Percentiles rank a stretch among this genome's conserved stretches.
Conservation (phyloP, 495 filamentous ascomycete species). For the Parachaetomium inaequale region DNA sequence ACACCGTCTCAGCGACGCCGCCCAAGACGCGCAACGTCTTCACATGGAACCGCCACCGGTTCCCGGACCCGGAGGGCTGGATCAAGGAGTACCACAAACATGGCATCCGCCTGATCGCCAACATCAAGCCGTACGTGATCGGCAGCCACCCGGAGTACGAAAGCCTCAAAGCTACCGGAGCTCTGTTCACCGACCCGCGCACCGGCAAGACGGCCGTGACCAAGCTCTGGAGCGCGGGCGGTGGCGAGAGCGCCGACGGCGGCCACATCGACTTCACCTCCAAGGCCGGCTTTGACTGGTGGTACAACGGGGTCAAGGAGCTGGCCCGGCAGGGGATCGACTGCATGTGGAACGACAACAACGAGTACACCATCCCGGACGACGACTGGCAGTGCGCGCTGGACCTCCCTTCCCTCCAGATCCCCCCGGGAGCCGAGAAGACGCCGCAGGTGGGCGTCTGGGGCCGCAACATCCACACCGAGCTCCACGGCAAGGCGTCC, state of each 20-base stretch:
- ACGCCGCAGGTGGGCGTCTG: conserved; percentile 52
- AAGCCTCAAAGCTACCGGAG: conserved; percentile 49
- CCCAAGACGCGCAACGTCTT: conserved; percentile 69
- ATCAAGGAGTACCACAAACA: conserved; percentile 56
- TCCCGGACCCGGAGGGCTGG: conserved; percentile 61
- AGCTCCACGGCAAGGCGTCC: conserved; percentile 55
- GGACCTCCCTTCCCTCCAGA: conserved; percentile 30
- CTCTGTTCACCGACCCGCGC: conserved; percentile 58
- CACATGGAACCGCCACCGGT: conserved; percentile 64
- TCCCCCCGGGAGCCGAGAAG: conserved; percentile 30
- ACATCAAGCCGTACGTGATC: conserved; percentile 68
- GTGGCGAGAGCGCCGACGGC: conserved; percentile 63
- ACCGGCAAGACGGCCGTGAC: conserved; percentile 53
- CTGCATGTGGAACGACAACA: conserved; percentile 75
- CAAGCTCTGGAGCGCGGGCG: conserved; percentile 64
- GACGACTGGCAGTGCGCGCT: conserved; percentile 61
- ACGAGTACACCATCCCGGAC: conserved; percentile 64
- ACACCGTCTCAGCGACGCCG: conserved; percentile 61
- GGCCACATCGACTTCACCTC: conserved; percentile 68
- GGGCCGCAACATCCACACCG: conserved; percentile 62
- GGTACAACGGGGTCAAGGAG: conserved; percentile 60
- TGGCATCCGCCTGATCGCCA: conserved; percentile 63
- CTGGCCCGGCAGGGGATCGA: conserved; percentile 61
- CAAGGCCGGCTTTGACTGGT: conserved; percentile 59
- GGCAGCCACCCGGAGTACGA: conserved; percentile 61